Conservation (phyloP, 345 rosid genomes). For the Eutrema yunnanense region DNA sequence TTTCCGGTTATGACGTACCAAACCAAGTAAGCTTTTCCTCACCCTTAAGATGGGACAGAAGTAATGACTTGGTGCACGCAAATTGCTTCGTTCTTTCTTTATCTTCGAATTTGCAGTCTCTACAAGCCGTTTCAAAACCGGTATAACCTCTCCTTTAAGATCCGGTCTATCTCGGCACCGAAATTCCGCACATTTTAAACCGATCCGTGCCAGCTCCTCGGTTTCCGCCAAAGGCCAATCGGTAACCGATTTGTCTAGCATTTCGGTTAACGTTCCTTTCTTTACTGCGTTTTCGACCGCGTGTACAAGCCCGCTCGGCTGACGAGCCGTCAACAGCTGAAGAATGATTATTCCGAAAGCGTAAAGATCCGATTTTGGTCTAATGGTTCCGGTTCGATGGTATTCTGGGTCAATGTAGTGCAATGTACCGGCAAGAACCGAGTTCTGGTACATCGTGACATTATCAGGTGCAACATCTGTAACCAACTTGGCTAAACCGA, state of each 20-base stretch:
- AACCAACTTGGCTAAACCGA: conserved; percentile 73
- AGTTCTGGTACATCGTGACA: conserved; percentile 56
- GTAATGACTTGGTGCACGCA: conserved; percentile 62
- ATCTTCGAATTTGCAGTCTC: conserved; percentile 48
- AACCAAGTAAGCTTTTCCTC: not conserved
- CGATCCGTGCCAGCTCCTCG: conserved; percentile 59
- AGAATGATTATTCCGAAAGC: conserved; percentile 68
- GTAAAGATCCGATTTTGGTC: conserved; percentile 84
- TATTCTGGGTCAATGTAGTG: conserved; percentile 87
- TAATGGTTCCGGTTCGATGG: conserved; percentile 73
- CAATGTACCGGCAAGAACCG: conserved; percentile 71
- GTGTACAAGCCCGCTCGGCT: conserved; percentile 47
- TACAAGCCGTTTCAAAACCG: conserved; percentile 58
- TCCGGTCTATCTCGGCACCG: conserved; percentile 94
- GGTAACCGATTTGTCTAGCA: conserved; percentile 52
- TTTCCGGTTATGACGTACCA: not conserved
- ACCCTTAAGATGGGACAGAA: conserved; percentile 88
- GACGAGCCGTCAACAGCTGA: conserved; percentile 54
- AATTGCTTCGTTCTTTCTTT: conserved; percentile 36
- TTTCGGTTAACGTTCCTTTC: conserved; percentile 45
- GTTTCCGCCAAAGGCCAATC: conserved; percentile 86
- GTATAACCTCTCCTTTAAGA: conserved; percentile 67
- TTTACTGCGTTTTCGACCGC: conserved; percentile 52
- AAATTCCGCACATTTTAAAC: conserved; percentile 60
- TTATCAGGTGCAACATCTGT: conserved; percentile 65